Conservation (phyloP, 164 flowering plant species). For the Piper longum region DNA sequence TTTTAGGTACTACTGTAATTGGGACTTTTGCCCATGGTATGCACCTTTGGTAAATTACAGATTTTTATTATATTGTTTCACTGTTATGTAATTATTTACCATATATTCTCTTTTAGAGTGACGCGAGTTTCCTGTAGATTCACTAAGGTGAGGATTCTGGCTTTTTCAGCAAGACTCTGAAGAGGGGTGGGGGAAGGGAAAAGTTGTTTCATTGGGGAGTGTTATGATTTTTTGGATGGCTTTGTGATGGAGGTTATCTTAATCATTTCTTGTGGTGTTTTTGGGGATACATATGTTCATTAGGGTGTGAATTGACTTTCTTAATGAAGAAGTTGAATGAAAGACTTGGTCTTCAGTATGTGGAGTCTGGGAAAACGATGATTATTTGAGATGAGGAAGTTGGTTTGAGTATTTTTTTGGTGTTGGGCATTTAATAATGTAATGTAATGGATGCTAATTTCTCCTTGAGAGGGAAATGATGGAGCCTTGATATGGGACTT, state of each 20-base stretch:
- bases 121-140: not conserved
- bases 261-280: not conserved
- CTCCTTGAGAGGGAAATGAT: not conserved
- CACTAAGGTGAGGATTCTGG: not conserved
- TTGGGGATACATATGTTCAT: not conserved
- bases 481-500: conserved; percentile 1
- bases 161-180: not conserved
- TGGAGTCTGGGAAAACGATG: not conserved
- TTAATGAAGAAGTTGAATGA: not conserved
- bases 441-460: not conserved
- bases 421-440: not conserved
- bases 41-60: too few species aligned
- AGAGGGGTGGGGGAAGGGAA: not conserved
- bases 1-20: too few species aligned
- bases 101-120: not conserved
- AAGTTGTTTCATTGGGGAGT: not conserved
- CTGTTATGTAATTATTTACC: not conserved
- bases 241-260: not conserved
- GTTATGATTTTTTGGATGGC: not conserved
- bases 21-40: too few species aligned
- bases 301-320: not conserved
- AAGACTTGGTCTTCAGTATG: not conserved
- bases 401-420: not conserved
- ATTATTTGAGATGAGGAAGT: not conserved
- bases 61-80: too few species aligned